A percentile compares a stretch with the other conserved stretches of the same genome.
Evolutionary conservation across 768 basidiomycete species (phyloP).

Genomic region (Leccinum boreale): DNA sequence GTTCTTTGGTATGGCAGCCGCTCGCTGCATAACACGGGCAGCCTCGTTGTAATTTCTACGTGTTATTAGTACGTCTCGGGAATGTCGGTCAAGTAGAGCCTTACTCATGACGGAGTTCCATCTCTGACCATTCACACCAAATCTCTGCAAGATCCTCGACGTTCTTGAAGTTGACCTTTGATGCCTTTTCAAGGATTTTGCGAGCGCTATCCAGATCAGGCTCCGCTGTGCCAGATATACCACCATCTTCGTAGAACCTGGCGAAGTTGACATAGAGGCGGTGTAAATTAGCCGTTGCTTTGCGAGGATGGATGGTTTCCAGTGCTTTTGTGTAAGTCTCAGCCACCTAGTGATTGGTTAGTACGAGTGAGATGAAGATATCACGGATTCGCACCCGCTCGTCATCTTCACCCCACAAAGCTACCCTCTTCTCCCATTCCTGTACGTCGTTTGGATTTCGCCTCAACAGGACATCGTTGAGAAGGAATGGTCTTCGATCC

Average conservation of each 20-base stretch:
- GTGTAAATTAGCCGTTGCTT: slow-evolving; percentile 88
- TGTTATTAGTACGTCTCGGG: slow-evolving; percentile 8
- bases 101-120: slow-evolving; percentile 95
- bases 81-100: slow-evolving; percentile 27
- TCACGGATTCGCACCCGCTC: slow-evolving; percentile 62
- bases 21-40: slow-evolving; percentile 94
- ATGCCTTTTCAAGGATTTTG: slow-evolving; percentile 91
- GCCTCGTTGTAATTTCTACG: slow-evolving; percentile 96
- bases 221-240: slow-evolving; percentile 74
- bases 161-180: slow-evolving; percentile 87
- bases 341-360: slow-evolving; percentile 57
- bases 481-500: slow-evolving; percentile 92
- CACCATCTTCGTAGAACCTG: slow-evolving; percentile 97
- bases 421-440: slow-evolving; percentile 98
- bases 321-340: slow-evolving; percentile 91
- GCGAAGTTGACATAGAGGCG: slow-evolving; percentile 93
- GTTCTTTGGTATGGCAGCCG: slow-evolving; percentile 86
- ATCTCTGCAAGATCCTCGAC: slow-evolving; percentile 98
- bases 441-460: slow-evolving; percentile 97
- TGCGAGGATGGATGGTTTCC: slow-evolving; percentile 82
- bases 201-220: slow-evolving; percentile 80
- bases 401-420: slow-evolving; percentile 89
- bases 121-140: slow-evolving; percentile 99
- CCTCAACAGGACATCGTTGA: slow-evolving; percentile 91
- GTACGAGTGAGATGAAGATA: background rate